Evolutionary conservation across 345 rosid species (phyloP).

Genomic region (Populus deltoides): DNA sequence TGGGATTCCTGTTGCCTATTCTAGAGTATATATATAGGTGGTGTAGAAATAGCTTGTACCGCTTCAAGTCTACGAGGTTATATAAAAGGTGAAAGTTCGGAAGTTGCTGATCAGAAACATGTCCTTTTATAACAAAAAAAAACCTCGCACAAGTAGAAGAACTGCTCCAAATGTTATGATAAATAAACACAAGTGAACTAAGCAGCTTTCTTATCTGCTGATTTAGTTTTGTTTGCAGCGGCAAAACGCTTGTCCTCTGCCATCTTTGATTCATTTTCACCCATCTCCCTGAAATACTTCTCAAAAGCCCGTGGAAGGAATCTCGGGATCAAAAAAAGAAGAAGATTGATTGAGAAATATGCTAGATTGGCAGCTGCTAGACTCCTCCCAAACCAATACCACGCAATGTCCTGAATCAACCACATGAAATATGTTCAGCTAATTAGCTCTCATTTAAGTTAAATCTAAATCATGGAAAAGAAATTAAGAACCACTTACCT

Average conservation of each 20-base stretch:
- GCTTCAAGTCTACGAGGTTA: background rate
- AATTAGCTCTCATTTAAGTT: background rate
- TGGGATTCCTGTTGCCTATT: background rate
- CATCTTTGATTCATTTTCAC: slow-evolving; percentile 51
- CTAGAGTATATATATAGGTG: background rate
- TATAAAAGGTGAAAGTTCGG: background rate
- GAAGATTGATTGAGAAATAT: slow-evolving; percentile 71
- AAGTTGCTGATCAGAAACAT: background rate
- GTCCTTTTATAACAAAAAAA: background rate
- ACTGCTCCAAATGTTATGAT: background rate
- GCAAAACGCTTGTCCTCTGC: slow-evolving; percentile 49
- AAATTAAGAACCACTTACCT: slow-evolving; percentile 32
- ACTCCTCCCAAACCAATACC: slow-evolving; percentile 84
- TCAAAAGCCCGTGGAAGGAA: slow-evolving; percentile 84
- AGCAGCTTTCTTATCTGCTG: slow-evolving; percentile 48
- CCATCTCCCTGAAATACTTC: slow-evolving; percentile 54
- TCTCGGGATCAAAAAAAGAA: slow-evolving; percentile 70
- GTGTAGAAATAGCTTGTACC: background rate
- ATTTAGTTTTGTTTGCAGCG: slow-evolving; percentile 28
- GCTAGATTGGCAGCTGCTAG: slow-evolving; percentile 52
- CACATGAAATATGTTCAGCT: background rate
- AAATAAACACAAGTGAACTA: slow-evolving; percentile 6
- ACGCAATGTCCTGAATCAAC: slow-evolving; percentile 40
- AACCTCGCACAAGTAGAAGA: no score
- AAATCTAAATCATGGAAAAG: background rate